Evolutionary conservation across 345 rosid species (phyloP), one percentile per base, ranked within the genome.

Genomic region (Camelina neglecta): DNA sequence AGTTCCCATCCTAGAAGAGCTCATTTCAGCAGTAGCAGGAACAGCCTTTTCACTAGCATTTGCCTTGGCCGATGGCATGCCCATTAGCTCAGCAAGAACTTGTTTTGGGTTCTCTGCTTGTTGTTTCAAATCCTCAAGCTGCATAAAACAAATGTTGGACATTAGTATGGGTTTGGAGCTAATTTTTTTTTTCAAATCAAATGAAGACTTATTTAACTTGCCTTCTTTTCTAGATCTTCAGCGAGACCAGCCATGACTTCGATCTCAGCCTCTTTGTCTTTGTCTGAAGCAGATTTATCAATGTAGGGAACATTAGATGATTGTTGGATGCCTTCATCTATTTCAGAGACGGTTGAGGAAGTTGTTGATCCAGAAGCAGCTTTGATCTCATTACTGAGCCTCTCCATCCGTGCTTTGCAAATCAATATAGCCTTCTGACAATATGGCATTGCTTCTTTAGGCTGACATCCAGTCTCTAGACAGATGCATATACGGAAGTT

Each of bases 101-200:
- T 90, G 88, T 60, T 79, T 84, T 8, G 98, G 97, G 80, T 92
- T 85, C 62, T 80, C 56, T 29, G 74, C 86, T 60, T 81, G 79
- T 76, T 87, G 97, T 53, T 89, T 93, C 58, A 95, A 85, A 89
- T 92, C 99, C 78, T 92, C 98, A 75, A 90, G 97, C 99, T 95
- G 86, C 83, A 83, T 13, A 65, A 60, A 67, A 73, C 47, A 41
- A 51, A 75, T 26, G 3, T 7, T 57, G 11, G 55, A 35, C 20
- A 61, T 68, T 55, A 73, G 48, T 35, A 18, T 72, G 35, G 1
- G 45, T n/a, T 42, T 41, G 4, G 10, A 56, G 16, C n/a, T n/a
- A n/a, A n/a, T n/a, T n/a, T n/a, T n/a, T n/a, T n/a, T n/a, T n/a
- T n/a, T n/a, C n/a, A n/a, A n/a, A n/a, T n/a, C n/a, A n/a, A n/a